Evolutionary conservation across 345 rosid species (phyloP).

Genomic region (Lenwebbia sp.): DNA sequence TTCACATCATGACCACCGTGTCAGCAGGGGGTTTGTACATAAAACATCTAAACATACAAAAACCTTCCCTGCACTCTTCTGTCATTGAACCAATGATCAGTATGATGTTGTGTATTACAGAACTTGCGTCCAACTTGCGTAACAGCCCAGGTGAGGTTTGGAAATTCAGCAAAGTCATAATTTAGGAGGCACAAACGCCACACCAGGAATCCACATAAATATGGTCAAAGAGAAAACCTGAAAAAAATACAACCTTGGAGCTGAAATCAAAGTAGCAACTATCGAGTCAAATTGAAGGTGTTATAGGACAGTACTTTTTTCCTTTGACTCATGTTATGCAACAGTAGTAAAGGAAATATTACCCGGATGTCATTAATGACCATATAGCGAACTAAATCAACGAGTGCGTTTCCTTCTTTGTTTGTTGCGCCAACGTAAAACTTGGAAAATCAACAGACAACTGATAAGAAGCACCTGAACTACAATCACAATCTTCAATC

Average conservation of each 20-base stretch:
- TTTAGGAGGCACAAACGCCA: neutral
- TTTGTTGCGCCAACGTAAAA: constrained; percentile 9
- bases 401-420: constrained; percentile 26
- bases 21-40: neutral
- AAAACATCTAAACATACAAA: neutral
- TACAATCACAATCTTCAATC: constrained; percentile 39
- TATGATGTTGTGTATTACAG: neutral
- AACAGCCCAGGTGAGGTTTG: neutral
- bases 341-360: neutral
- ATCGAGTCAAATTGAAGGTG: neutral
- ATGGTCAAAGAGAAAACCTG: neutral
- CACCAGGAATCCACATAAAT: neutral
- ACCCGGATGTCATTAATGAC: neutral
- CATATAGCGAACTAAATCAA: neutral
- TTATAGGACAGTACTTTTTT: neutral
- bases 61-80: neutral
- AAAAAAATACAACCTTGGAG: neutral
- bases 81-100: neutral
- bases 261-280: neutral
- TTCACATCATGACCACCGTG: neutral
- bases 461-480: constrained; percentile 25
- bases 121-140: neutral
- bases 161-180: neutral
- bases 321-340: neutral
- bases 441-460: constrained; percentile 13